Evolutionary conservation across 2,329 filamentous ascomycete species (phyloP).

Genomic region (Epichloe coenophiala): DNA sequence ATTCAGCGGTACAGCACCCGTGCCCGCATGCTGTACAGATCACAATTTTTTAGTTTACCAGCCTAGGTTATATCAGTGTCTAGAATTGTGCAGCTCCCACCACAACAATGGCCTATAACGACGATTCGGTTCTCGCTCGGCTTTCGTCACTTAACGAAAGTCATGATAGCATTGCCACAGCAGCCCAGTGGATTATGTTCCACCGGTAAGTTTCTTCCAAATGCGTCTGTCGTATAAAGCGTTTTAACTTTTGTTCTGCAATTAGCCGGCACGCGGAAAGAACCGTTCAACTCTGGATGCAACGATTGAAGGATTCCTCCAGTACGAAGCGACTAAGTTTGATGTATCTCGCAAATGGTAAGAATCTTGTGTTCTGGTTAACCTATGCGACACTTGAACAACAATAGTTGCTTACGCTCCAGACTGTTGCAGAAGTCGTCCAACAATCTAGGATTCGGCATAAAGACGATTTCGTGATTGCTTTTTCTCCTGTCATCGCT

Average conservation of each 20-base stretch:
- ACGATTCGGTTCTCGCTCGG: slow-evolving; percentile 90
- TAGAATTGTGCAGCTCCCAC: neutral
- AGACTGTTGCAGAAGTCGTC: slow-evolving; percentile 63
- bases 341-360: slow-evolving; percentile 91
- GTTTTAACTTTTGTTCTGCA: neutral
- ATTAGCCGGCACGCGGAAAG: slow-evolving; percentile 77
- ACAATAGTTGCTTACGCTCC: neutral
- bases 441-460: slow-evolving; percentile 90
- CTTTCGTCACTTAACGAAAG: slow-evolving; percentile 92
- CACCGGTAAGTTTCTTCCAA: slow-evolving; percentile 52
- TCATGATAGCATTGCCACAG: slow-evolving; percentile 90
- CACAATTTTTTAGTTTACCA: neutral
- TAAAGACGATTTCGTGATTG: slow-evolving; percentile 83
- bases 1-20: neutral
- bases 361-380: slow-evolving; percentile 13
- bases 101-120: slow-evolving; percentile 74
- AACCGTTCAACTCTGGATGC: slow-evolving; percentile 84
- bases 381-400: neutral
- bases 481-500: slow-evolving; percentile 82
- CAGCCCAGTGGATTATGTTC: slow-evolving; percentile 99
- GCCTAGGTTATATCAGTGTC: neutral
- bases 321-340: slow-evolving; percentile 78
- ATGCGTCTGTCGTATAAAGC: slow-evolving; percentile 1
- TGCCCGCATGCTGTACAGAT: neutral
- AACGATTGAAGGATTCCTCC: slow-evolving; percentile 75